Evolutionary conservation across 768 basidiomycete genomes (phyloP).

Genomic region (Leccinum variicolor): DNA sequence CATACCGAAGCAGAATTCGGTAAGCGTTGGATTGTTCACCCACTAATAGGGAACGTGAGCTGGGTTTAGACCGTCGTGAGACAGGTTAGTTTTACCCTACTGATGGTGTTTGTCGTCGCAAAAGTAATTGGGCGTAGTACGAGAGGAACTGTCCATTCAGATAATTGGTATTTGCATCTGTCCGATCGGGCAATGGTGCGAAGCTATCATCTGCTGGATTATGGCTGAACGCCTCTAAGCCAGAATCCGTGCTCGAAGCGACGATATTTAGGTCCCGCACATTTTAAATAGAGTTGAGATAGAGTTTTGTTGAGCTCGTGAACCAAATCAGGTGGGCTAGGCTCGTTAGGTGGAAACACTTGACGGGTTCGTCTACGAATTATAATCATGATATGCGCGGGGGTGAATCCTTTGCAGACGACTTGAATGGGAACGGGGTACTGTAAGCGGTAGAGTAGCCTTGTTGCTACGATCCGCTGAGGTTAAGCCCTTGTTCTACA

Average conservation of each 20-base stretch:
- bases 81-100: conserved; percentile 87
- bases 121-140: conserved; percentile 81
- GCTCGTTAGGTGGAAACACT: conserved; percentile 51
- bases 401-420: conserved; percentile 77
- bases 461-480: conserved; percentile 77
- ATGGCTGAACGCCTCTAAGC: conserved; percentile 84
- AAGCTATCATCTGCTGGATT: conserved; percentile 83
- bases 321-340: conserved; percentile 59
- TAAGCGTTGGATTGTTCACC: conserved; percentile 82
- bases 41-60: conserved; percentile 78
- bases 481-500: conserved; percentile 71
- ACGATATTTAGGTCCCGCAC: conserved; percentile 66
- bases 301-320: conserved; percentile 55
- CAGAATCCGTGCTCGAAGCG: conserved; percentile 77
- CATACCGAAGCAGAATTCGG: conserved; percentile 78
- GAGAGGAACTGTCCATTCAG: conserved; percentile 82
- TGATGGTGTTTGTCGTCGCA: conserved; percentile 67
- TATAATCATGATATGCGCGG: conserved; percentile 64
- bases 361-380: conserved; percentile 40
- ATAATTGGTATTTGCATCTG: conserved; percentile 80
- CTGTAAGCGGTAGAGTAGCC: conserved; percentile 77
- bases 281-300: conserved; percentile 30
- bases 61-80: conserved; percentile 82
- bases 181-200: conserved; percentile 75
- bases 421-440: conserved; percentile 74